These are phyloP conservation scores for Nakazawaea siamensis DNA, from an alignment of 805 yeast genomes.

Conservation along the genomic window DNA sequence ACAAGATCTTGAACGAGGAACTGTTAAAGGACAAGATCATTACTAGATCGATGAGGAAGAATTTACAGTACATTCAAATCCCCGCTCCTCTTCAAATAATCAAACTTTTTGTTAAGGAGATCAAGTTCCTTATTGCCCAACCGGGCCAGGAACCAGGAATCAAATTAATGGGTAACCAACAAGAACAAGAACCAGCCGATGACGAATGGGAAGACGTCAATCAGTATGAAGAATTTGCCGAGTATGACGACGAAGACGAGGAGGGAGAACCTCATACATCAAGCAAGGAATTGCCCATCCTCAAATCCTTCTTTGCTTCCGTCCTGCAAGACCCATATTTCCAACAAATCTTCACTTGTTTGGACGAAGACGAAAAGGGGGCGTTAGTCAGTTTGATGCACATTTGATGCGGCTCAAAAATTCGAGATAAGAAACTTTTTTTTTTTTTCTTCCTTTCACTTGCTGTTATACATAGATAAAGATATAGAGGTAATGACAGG, in stretches of 20 bases:
- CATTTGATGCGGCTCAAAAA: too few species aligned
- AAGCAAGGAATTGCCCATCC: constrained; percentile 6
- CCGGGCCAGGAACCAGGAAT: constrained; percentile 26
- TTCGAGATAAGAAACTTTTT: too few species aligned
- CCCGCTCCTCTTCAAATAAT: constrained; percentile 67
- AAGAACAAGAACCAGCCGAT: constrained; percentile 40
- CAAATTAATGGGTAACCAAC: constrained; percentile 17
- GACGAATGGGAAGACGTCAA: constrained; percentile 61
- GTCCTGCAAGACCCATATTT: constrained; percentile 30
- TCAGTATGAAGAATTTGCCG: constrained; percentile 43
- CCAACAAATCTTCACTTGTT: constrained; percentile 36
- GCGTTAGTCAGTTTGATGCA: constrained; percentile 33
- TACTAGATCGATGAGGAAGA: constrained; percentile 78
- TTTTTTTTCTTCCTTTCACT: constrained; percentile 5
- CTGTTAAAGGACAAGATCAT: constrained; percentile 45
- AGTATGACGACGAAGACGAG: constrained; percentile 28
- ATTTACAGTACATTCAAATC: constrained; percentile 52
- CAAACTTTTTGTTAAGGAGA: constrained; percentile 61
- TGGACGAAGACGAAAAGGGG: constrained; percentile 47
- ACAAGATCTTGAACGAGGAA: constrained; percentile 38
- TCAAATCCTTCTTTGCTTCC: constrained; percentile 6
- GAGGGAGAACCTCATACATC: constrained; percentile 10
- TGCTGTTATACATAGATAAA: too few species aligned
- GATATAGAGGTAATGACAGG: too few species aligned
- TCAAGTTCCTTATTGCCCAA: constrained; percentile 53